These are phyloP conservation scores for Emmonsiellopsis sp. DNA, from an alignment of 2,329 filamentous ascomycete species.

Conservation along the genomic window DNA sequence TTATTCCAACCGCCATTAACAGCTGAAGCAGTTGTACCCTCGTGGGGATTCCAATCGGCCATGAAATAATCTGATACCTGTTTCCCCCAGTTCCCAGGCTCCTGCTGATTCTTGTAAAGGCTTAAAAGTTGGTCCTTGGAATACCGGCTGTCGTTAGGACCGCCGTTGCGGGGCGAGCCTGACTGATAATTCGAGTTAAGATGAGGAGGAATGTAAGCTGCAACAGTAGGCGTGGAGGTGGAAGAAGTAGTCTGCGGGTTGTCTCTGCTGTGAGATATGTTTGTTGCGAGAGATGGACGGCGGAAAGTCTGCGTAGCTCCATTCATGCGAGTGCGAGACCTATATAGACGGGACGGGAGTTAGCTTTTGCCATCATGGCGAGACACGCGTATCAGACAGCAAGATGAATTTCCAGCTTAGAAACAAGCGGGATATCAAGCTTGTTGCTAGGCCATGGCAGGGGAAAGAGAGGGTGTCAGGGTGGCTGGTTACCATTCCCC, in stretches of 20 bases:
- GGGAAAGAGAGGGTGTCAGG: background rate
- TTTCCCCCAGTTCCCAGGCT: slow-evolving; percentile 46
- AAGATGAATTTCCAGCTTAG: no score
- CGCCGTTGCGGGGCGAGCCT: slow-evolving; percentile 43
- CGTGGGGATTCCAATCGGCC: slow-evolving; percentile 68
- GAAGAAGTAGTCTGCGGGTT: slow-evolving; percentile 31
- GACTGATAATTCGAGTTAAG: slow-evolving; percentile 42
- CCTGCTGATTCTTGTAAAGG: slow-evolving; percentile 55
- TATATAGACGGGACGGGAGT: slow-evolving; percentile 18
- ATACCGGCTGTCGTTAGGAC: slow-evolving; percentile 55
- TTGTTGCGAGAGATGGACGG: slow-evolving; percentile 52
- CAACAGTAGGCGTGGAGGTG: slow-evolving; percentile 31
- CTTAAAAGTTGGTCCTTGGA: slow-evolving; percentile 69
- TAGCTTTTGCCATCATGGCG: background rate
- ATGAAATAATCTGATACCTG: slow-evolving; percentile 62
- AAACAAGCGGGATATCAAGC: no score
- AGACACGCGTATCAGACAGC: background rate
- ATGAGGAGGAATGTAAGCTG: slow-evolving; percentile 54
- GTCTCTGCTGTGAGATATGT: slow-evolving; percentile 39
- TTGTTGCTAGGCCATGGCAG: background rate
- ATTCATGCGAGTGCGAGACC: slow-evolving; percentile 54
- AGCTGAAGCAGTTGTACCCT: slow-evolving; percentile 50
- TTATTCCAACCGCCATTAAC: slow-evolving; percentile 64
- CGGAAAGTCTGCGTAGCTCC: slow-evolving; percentile 61
- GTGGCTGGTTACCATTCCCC: slow-evolving; percentile 61